phyloP scores from a whole-genome alignment of 139 green algal genomes.

The Coelastrella sp. region DNA sequence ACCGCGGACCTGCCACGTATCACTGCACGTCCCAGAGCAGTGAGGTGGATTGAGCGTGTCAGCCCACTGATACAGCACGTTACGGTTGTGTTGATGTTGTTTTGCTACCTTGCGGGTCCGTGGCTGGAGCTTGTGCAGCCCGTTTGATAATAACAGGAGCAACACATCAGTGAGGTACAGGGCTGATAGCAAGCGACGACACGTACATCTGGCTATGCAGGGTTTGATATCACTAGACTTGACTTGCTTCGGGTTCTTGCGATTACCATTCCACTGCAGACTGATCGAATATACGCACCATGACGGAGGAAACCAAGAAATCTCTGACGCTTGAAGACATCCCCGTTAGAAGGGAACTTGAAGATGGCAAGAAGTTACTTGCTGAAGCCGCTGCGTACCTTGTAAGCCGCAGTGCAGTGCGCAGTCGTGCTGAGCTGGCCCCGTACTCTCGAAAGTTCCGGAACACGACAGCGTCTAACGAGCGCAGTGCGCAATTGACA shows the following conservation, averaged over 20 bases:
- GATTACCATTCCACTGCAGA: neutral
- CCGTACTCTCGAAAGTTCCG: neutral
- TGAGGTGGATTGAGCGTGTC: too few relatives aligned
- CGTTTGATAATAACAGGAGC: too few relatives aligned
- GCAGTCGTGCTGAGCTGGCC: neutral
- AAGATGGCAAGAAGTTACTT: slow-evolving; percentile 9
- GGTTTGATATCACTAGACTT: neutral
- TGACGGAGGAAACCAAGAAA: neutral
- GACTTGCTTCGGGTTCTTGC: neutral
- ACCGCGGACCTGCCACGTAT: too few relatives aligned
- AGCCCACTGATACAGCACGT: too few relatives aligned
- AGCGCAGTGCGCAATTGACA: neutral
- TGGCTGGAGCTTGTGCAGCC: too few relatives aligned
- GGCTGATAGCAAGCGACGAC: too few relatives aligned
- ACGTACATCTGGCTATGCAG: too few relatives aligned
- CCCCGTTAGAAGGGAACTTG: neutral
- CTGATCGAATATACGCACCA: too few relatives aligned
- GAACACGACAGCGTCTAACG: neutral
- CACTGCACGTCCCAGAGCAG: too few relatives aligned
- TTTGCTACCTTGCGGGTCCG: too few relatives aligned
- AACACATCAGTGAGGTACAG: too few relatives aligned
- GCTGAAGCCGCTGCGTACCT: neutral
- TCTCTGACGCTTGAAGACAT: neutral
- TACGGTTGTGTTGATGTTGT: too few relatives aligned
- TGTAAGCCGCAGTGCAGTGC: neutral